Evolutionary conservation across 805 yeast species (phyloP).

Genomic region (Yarrowia deformans): DNA sequence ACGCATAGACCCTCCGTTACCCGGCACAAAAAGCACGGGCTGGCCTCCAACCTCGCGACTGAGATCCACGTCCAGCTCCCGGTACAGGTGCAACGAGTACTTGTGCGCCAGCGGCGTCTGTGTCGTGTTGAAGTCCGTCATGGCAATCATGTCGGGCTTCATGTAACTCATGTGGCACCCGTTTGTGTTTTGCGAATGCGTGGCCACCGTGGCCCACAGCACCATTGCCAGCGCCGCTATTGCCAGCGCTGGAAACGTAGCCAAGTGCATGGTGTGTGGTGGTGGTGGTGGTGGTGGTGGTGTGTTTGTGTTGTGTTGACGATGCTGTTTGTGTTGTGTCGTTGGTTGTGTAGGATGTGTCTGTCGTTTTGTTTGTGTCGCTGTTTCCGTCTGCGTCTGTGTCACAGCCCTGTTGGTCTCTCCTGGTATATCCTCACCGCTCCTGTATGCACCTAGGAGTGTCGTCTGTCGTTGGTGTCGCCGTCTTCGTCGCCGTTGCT

Average conservation of each 20-base stretch:
- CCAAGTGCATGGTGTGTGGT: background rate
- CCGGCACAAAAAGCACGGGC: slow-evolving; percentile 89
- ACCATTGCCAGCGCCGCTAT: slow-evolving; percentile 1
- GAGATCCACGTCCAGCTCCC: slow-evolving; percentile 69
- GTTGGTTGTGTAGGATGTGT: no score
- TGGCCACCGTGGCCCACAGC: slow-evolving; percentile 30
- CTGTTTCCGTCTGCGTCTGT: background rate
- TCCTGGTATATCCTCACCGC: no score
- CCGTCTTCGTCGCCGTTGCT: no score
- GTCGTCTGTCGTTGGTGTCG: no score
- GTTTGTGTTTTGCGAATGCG: slow-evolving; percentile 16
- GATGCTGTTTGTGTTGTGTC: background rate
- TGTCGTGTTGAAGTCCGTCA: slow-evolving; percentile 68
- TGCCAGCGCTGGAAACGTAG: slow-evolving; percentile 12
- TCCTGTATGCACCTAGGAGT: no score
- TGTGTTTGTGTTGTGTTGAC: background rate
- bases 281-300: background rate
- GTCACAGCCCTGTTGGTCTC: background rate
- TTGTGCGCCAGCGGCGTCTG: slow-evolving; percentile 77
- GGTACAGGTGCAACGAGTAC: slow-evolving; percentile 78
- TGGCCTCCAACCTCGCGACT: slow-evolving; percentile 65
- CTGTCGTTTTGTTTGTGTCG: background rate
- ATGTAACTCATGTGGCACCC: slow-evolving; percentile 35
- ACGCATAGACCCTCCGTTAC: slow-evolving; percentile 89
- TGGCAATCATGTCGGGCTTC: slow-evolving; percentile 26